Base-by-base conservation (phyloP, 2,329 filamentous ascomycete species). In the Dactylellina haptotyla region DNA sequence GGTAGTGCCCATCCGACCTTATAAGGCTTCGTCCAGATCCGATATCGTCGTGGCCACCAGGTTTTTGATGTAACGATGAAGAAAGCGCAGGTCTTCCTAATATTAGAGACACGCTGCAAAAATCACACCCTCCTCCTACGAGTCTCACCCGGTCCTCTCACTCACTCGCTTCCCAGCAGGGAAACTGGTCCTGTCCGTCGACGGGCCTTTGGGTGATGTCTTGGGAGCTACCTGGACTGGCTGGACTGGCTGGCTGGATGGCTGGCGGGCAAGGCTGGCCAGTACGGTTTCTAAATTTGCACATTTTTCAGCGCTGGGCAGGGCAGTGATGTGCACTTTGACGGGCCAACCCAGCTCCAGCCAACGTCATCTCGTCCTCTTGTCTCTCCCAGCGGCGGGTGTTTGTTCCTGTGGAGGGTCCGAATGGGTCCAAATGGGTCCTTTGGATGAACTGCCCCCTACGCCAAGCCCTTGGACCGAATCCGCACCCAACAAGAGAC, bases 201-300 rank as follows among this genome's bases (percentile, higher is more conserved):
- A 46, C 41, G n/a, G 37, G 41, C 23, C n/a, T n/a, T n/a, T n/a
- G n/a, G n/a, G n/a, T n/a, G n/a, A n/a, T n/a, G n/a, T n/a, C n/a
- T n/a, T n/a, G n/a, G n/a, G n/a, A n/a, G n/a, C n/a, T n/a, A n/a
- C n/a, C n/a, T n/a, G n/a, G n/a, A n/a, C n/a, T n/a, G n/a, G n/a
- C n/a, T n/a, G n/a, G 25, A 10, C 6, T 53, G 48, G 32, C 26
- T 53, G 18, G 45, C 14, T 2, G n/a, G 25, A 32, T 5, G 6
- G 6, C 16, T 25, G 10, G n/a, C 1, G 25, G 12, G 25, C 45
- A 20, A 53, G 61, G 48, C 41, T 62, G 30, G 30, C 45, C 20
- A 1, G 18, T 18, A 8, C 25, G 30, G 62, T 66, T 66, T 58
- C 53, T 66, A 66, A 41, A 50, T 66, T 66, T 66, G 62, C 53